A percentile compares a stretch with the other conserved stretches of the same genome.
phyloP scores from a whole-genome alignment of 257 asterid species.

The Jacaranda mimosifolia region DNA sequence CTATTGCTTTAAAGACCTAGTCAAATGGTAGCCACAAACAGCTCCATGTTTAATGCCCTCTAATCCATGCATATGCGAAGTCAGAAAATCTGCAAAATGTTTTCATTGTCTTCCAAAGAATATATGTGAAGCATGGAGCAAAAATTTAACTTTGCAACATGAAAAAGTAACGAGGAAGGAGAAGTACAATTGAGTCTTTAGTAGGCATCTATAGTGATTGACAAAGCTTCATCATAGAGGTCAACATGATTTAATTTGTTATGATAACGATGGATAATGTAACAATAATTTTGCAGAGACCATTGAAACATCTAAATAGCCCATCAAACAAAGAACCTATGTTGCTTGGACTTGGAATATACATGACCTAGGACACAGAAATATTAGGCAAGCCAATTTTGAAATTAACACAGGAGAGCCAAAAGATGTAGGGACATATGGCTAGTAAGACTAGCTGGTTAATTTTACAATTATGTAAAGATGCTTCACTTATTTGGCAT shows the following conservation, averaged over 20 bases:
- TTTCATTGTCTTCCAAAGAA: slow-evolving; percentile 1
- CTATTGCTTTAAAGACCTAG: not conserved
- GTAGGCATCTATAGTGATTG: slow-evolving; percentile 3
- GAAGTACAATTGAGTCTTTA: not conserved
- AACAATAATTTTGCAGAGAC: slow-evolving; percentile 1
- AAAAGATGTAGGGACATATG: not conserved
- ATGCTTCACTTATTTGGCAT: slow-evolving; percentile 14
- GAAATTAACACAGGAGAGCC: not conserved
- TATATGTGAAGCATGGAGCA: slow-evolving; percentile 11
- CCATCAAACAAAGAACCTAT: slow-evolving; percentile 3
- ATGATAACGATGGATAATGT: slow-evolving; percentile 9
- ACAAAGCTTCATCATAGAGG: not conserved
- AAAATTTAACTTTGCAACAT: slow-evolving; percentile 10
- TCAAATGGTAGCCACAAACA: slow-evolving; percentile 1
- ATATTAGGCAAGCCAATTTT: not conserved
- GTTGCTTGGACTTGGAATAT: slow-evolving; percentile 33
- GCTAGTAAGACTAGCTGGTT: slow-evolving; percentile 10
- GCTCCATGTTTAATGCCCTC: slow-evolving; percentile 5
- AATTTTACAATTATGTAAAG: not conserved
- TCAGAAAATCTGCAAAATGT: not conserved
- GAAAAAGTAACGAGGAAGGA: slow-evolving; percentile 19
- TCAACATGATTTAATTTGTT: slow-evolving; percentile 20
- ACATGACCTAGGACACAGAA: slow-evolving; percentile 15
- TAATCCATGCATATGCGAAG: slow-evolving; percentile 3
- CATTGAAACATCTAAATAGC: slow-evolving; percentile 20